These are phyloP conservation scores for Clitoria ternatea DNA, from an alignment of 306 rosid genomes.

Conservation along the genomic window DNA sequence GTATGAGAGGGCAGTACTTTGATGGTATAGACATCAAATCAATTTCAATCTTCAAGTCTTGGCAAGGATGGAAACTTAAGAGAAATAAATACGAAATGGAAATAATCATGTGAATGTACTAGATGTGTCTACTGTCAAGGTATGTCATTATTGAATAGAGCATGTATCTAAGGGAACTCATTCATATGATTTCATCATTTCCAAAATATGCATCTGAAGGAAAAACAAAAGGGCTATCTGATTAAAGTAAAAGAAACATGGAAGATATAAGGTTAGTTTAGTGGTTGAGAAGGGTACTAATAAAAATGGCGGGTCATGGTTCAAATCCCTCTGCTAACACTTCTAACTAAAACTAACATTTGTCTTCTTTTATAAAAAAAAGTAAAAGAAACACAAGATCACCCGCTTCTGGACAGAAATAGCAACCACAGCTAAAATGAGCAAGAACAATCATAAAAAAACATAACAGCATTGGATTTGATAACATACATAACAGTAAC, in stretches of 20 bases:
- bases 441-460: background rate
- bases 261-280: no score
- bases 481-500: background rate
- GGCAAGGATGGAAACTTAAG: background rate
- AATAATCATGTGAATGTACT: background rate
- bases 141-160: background rate
- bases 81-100: background rate
- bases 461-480: background rate
- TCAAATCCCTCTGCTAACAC: no score
- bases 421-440: background rate
- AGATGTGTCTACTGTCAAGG: background rate
- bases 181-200: background rate
- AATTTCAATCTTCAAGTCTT: conserved; percentile 1
- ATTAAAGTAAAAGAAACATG: background rate
- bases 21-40: background rate
- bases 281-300: no score
- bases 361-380: no score
- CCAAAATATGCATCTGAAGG: background rate
- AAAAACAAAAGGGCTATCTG: background rate
- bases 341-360: no score
- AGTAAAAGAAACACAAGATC: background rate
- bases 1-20: background rate
- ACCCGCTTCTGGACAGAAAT: background rate
- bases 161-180: background rate
- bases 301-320: no score